A percentile compares a stretch with the other conserved stretches of the same genome.
phyloP scores from a whole-genome alignment of 164 flowering plant species.

The Aristolochia fimbriata region DNA sequence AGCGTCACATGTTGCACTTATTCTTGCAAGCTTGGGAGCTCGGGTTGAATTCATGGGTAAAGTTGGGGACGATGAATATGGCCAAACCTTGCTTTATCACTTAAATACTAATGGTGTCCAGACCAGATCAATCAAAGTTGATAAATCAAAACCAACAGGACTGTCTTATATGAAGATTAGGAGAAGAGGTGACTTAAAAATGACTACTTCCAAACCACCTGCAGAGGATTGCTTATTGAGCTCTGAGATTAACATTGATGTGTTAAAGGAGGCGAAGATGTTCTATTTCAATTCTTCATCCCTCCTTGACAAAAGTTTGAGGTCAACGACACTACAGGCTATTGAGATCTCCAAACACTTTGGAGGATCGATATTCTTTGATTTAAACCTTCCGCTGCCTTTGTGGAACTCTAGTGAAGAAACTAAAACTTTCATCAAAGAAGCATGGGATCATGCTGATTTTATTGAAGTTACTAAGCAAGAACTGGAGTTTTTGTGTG shows the following conservation, averaged over 20 bases:
- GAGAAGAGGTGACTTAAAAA: constrained; percentile 52
- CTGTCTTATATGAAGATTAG: constrained; percentile 60
- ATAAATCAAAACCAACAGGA: constrained; percentile 28
- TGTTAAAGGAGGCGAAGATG: constrained; percentile 91
- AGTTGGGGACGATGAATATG: constrained; percentile 77
- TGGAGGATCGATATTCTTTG: constrained; percentile 66
- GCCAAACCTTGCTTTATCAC: constrained; percentile 56
- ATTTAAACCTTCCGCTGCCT: constrained; percentile 86
- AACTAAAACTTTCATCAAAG: constrained; percentile 51
- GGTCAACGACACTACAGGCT: constrained; percentile 60
- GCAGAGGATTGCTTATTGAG: constrained; percentile 73
- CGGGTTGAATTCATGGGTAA: constrained; percentile 94
- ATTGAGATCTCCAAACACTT: constrained; percentile 55
- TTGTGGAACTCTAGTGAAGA: constrained; percentile 76
- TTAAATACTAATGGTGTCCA: constrained; percentile 62
- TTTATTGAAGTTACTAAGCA: constrained; percentile 86
- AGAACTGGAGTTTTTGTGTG: constrained; percentile 91
- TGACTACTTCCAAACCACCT: constrained; percentile 48
- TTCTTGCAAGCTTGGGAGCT: constrained; percentile 76
- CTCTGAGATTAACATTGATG: constrained; percentile 84
- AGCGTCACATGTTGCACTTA: constrained; percentile 61
- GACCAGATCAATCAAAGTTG: constrained; percentile 61
- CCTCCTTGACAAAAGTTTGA: constrained; percentile 63
- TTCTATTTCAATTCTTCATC: constrained; percentile 84
- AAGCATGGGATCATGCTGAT: constrained; percentile 74